These are phyloP conservation scores for Solanum chilense DNA, from an alignment of 257 asterid genomes.

Conservation along the genomic window DNA sequence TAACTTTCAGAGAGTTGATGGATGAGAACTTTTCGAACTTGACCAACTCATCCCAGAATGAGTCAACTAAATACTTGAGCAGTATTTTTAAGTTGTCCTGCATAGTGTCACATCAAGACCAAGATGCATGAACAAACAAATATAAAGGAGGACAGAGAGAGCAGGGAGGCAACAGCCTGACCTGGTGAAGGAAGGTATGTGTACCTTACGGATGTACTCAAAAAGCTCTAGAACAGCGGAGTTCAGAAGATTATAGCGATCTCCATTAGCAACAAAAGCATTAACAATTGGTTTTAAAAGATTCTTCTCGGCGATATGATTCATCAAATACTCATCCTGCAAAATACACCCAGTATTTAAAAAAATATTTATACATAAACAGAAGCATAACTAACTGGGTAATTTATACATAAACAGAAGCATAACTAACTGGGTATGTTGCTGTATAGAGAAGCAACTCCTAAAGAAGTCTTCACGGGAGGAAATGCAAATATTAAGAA, in stretches of 20 bases:
- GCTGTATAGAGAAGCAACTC: not conserved
- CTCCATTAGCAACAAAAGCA: slow-evolving; percentile 78
- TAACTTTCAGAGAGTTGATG: slow-evolving; percentile 62
- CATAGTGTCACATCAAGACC: not conserved
- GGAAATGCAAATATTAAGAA: not conserved
- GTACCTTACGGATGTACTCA: slow-evolving; percentile 71
- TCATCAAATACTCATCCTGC: slow-evolving; percentile 95
- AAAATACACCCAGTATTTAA: not conserved
- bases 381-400: not conserved
- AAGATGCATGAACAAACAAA: not conserved
- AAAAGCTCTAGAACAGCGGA: slow-evolving; percentile 87
- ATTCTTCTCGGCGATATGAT: slow-evolving; percentile 67
- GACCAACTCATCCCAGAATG: slow-evolving; percentile 78
- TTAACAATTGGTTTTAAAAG: slow-evolving; percentile 75
- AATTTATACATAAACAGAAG: not conserved
- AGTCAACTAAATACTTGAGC: slow-evolving; percentile 66
- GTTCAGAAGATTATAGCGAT: slow-evolving; percentile 89
- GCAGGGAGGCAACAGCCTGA: not conserved
- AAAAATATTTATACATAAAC: not conserved
- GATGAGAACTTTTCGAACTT: slow-evolving; percentile 55
- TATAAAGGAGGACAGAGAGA: not conserved
- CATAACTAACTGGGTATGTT: not conserved
- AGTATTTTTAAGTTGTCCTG: slow-evolving; percentile 85
- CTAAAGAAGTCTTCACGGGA: not conserved
- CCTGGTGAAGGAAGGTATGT: not conserved